Evolutionary conservation across 345 rosid genomes (phyloP).

Genomic region (Syzygium jambos): DNA sequence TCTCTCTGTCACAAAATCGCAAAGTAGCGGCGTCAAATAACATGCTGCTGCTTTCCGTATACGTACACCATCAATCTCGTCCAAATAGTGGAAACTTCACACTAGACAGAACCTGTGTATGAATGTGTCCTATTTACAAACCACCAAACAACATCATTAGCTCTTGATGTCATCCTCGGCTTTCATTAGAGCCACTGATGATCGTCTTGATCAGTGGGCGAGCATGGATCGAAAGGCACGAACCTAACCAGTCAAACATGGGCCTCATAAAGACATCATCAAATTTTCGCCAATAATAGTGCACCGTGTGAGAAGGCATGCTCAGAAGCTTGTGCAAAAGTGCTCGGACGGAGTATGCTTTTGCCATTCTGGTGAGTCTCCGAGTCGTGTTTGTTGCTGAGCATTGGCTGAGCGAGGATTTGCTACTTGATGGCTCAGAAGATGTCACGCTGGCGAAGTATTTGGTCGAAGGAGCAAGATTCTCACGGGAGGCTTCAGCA

Average conservation of each 20-base stretch:
- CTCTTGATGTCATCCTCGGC: no score
- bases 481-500: conserved; percentile 21
- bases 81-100: neutral
- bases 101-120: neutral
- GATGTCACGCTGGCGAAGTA: neutral
- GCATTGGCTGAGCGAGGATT: conserved; percentile 17
- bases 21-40: neutral
- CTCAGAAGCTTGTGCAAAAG: conserved; percentile 14
- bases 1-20: neutral
- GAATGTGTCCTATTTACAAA: neutral
- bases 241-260: conserved; percentile 26
- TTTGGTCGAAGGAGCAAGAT: conserved; percentile 16
- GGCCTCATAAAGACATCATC: conserved; percentile 29
- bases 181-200: neutral
- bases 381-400: conserved; percentile 1
- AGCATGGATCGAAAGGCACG: conserved; percentile 18
- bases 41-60: neutral
- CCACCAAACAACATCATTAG: neutral
- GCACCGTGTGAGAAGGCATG: conserved; percentile 21
- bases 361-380: neutral
- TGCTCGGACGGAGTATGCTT: neutral
- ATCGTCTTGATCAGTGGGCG: conserved; percentile 11
- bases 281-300: conserved; percentile 23
- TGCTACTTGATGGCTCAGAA: conserved; percentile 17
- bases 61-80: neutral